phyloP scores from a whole-genome alignment of 2,329 filamentous ascomycete genomes.

The Pseudocercospora musae region DNA sequence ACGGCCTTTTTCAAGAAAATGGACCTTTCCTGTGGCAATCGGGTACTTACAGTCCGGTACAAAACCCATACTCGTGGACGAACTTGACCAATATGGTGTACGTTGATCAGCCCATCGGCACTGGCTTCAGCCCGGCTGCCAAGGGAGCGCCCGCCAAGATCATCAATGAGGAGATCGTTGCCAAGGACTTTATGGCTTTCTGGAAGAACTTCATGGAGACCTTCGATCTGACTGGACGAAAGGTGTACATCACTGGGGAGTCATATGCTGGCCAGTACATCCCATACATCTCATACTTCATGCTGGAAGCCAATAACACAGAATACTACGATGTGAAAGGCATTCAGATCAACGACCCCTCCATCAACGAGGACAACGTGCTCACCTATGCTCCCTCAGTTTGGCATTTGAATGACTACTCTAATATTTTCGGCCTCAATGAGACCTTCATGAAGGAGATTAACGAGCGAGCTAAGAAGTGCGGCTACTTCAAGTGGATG shows the following conservation, averaged over 20 bases:
- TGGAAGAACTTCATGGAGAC: constrained; percentile 52
- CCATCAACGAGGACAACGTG: constrained; percentile 42
- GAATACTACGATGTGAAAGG: constrained; percentile 36
- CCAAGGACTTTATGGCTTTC: constrained; percentile 43
- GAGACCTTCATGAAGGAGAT: constrained; percentile 40
- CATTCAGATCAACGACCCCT: constrained; percentile 36
- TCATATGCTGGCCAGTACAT: constrained; percentile 30
- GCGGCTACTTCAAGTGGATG: constrained; percentile 44
- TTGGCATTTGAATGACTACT: constrained; percentile 32
- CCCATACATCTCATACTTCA: constrained; percentile 34
- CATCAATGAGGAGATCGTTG: constrained; percentile 42
- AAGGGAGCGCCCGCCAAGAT: constrained; percentile 44
- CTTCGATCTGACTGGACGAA: constrained; percentile 50
- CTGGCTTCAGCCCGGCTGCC: constrained; percentile 40
- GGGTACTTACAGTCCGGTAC: constrained; percentile 39
- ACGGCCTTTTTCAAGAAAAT: constrained; percentile 23
- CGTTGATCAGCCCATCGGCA: constrained; percentile 50
- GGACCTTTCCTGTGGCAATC: constrained; percentile 44
- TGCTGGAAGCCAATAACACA: constrained; percentile 32
- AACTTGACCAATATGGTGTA: constrained; percentile 75
- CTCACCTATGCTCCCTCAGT: constrained; percentile 8
- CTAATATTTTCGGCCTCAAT: constrained; percentile 43
- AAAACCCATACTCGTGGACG: constrained; percentile 48
- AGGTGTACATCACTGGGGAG: constrained; percentile 41
- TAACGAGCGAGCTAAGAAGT: constrained; percentile 34